Conservation (phyloP, 495 filamentous ascomycete genomes). For the Xylaria grammica region DNA sequence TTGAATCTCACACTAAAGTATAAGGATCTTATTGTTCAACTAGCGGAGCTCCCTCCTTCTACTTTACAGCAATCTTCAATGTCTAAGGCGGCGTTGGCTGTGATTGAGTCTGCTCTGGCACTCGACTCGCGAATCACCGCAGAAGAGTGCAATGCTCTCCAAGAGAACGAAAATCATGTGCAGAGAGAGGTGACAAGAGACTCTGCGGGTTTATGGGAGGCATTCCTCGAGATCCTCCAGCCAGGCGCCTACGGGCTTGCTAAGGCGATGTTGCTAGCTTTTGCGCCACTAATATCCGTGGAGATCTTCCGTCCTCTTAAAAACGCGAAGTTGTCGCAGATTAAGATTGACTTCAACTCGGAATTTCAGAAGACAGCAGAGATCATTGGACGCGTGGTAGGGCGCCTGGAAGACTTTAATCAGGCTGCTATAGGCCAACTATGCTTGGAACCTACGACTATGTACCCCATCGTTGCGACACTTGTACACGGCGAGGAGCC, state of each 20-base stretch:
- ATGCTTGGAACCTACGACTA: slow-evolving; percentile 66
- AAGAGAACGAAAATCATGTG: slow-evolving; percentile 57
- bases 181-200: slow-evolving; percentile 70
- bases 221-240: slow-evolving; percentile 70
- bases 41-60: slow-evolving; percentile 42
- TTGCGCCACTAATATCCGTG: slow-evolving; percentile 68
- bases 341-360: slow-evolving; percentile 68
- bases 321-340: slow-evolving; percentile 59
- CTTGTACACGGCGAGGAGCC: slow-evolving; percentile 70
- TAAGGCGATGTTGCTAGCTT: slow-evolving; percentile 71
- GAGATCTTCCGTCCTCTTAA: slow-evolving; percentile 68
- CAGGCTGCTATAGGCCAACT: slow-evolving; percentile 66
- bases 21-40: slow-evolving; percentile 48
- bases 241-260: slow-evolving; percentile 68
- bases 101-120: slow-evolving; percentile 71
- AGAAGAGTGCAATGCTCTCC: slow-evolving; percentile 71
- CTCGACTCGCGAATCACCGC: slow-evolving; percentile 77
- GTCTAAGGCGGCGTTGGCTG: slow-evolving; percentile 57
- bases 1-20: slow-evolving; percentile 56
- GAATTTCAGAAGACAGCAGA: slow-evolving; percentile 71
- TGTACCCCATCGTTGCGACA: slow-evolving; percentile 66
- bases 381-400: slow-evolving; percentile 72
- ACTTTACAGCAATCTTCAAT: slow-evolving; percentile 47
- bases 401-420: slow-evolving; percentile 75
- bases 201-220: slow-evolving; percentile 75